phyloP scores from a whole-genome alignment of 2,329 filamentous ascomycete genomes.

The Talaromyces sp. region DNA sequence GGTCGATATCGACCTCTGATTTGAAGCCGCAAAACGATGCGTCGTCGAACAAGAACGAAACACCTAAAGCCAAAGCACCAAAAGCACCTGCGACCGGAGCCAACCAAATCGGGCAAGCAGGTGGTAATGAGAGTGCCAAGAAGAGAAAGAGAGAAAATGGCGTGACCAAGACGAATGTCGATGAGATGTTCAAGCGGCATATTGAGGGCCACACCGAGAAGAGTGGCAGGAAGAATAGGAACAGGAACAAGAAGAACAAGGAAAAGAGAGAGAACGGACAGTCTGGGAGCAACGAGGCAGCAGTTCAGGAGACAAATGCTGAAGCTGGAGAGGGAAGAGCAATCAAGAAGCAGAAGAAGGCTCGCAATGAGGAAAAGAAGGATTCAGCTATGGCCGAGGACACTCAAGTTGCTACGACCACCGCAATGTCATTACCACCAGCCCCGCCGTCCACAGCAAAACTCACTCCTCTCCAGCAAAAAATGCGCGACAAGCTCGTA shows the following conservation, averaged over 20 bases:
- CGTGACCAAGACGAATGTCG: constrained; percentile 69
- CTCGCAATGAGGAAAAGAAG: constrained; percentile 18
- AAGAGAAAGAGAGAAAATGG: constrained; percentile 50
- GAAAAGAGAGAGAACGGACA: constrained; percentile 23
- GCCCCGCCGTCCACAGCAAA: constrained; percentile 52
- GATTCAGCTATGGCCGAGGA: constrained; percentile 6
- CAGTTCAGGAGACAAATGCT: constrained; percentile 21
- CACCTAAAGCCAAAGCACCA: neutral
- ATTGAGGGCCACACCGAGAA: constrained; percentile 61
- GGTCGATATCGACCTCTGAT: constrained; percentile 71
- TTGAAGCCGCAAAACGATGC: constrained; percentile 66
- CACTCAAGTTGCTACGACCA: neutral
- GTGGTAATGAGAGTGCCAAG: constrained; percentile 36
- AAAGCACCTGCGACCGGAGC: neutral
- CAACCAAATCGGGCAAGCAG: constrained; percentile 22
- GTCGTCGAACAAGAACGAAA: constrained; percentile 38
- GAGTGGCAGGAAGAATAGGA: constrained; percentile 24
- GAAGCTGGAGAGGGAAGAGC: constrained; percentile 23
- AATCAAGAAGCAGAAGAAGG: constrained; percentile 20
- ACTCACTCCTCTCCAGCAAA: constrained; percentile 86
- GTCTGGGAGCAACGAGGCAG: constrained; percentile 18
- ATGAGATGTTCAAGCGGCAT: constrained; percentile 73
- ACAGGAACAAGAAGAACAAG: constrained; percentile 30
- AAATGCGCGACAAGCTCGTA: constrained; percentile 92
- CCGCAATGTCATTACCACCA: constrained; percentile 29